These are phyloP conservation scores for Xylaria sp. DNA, from an alignment of 2,329 filamentous ascomycete species.

Conservation along the genomic window DNA sequence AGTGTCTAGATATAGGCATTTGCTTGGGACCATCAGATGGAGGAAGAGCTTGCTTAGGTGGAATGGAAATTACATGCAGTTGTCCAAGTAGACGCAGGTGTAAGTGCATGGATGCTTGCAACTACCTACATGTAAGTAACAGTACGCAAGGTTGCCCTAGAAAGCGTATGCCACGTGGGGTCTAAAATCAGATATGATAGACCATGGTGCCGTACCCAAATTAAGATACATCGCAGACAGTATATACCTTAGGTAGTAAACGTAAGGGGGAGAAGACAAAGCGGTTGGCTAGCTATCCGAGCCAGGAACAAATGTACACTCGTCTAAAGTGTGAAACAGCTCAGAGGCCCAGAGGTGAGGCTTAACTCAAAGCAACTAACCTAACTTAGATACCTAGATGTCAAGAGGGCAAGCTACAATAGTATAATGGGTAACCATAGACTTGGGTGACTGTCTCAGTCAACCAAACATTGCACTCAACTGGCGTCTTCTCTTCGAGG, in stretches of 20 bases:
- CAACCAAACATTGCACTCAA: background rate
- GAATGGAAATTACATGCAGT: background rate
- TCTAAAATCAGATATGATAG: constrained; percentile 39
- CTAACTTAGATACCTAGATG: background rate
- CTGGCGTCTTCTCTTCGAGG: background rate
- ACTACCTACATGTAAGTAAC: too few relatives aligned
- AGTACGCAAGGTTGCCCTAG: background rate
- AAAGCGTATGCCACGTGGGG: constrained; percentile 41
- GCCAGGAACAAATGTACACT: background rate
- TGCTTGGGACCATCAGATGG: background rate
- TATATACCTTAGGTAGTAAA: background rate
- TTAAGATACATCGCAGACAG: background rate
- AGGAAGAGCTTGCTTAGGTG: too few relatives aligned
- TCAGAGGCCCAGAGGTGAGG: background rate
- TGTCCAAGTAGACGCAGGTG: background rate
- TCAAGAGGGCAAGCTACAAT: too few relatives aligned
- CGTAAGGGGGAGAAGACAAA: background rate
- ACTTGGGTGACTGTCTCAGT: background rate
- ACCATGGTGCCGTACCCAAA: background rate
- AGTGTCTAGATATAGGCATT: background rate
- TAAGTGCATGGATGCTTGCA: background rate
- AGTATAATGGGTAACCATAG: background rate
- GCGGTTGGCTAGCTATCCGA: background rate
- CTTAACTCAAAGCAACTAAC: background rate
- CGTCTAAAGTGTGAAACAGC: background rate